Percentiles rank a stretch among this genome's conserved stretches.
Conservation (phyloP, 176 grass and related monocot genomes). For the Poa pratensis region DNA sequence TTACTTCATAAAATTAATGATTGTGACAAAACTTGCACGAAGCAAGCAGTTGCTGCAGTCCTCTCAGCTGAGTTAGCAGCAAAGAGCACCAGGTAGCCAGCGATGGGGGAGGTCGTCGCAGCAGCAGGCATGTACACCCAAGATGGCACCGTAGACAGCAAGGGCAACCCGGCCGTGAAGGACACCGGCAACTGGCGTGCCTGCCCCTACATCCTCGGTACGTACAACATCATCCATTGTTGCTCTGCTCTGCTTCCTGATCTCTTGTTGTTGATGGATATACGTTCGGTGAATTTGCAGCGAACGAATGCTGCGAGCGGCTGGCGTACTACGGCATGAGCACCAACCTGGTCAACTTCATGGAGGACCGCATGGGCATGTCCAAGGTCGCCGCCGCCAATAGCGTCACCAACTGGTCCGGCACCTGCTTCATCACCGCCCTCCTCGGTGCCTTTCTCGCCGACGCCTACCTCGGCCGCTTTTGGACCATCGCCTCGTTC, state of each 20-base stretch:
- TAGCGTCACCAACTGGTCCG: constrained; percentile 77
- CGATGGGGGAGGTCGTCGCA: constrained; percentile 35
- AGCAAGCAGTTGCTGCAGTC: too few relatives aligned
- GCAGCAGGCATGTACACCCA: constrained; percentile 46
- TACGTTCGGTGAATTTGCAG: too few relatives aligned
- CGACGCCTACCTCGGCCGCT: constrained; percentile 80
- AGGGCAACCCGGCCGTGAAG: constrained; percentile 45
- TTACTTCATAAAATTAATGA: not conserved
- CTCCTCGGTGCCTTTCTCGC: constrained; percentile 82
- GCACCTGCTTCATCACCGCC: constrained; percentile 80
- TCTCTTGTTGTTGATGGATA: too few relatives aligned
- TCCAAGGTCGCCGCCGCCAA: constrained; percentile 39
- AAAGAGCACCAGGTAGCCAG: not conserved
- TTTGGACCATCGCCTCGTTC: constrained; percentile 78
- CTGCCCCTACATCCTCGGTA: too few relatives aligned
- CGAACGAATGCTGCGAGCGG: too few relatives aligned
- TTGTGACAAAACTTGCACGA: not conserved
- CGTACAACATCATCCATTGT: too few relatives aligned
- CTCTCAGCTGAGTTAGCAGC: not conserved
- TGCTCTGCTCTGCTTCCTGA: too few relatives aligned
- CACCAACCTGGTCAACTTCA: too few relatives aligned
- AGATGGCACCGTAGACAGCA: constrained; percentile 55
- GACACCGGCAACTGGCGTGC: too few relatives aligned
- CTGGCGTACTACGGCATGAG: too few relatives aligned
- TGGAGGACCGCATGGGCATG: too few relatives aligned